Base-by-base conservation (phyloP, 2,329 filamentous ascomycete genomes). In the Pseudocercospora fuligena region DNA sequence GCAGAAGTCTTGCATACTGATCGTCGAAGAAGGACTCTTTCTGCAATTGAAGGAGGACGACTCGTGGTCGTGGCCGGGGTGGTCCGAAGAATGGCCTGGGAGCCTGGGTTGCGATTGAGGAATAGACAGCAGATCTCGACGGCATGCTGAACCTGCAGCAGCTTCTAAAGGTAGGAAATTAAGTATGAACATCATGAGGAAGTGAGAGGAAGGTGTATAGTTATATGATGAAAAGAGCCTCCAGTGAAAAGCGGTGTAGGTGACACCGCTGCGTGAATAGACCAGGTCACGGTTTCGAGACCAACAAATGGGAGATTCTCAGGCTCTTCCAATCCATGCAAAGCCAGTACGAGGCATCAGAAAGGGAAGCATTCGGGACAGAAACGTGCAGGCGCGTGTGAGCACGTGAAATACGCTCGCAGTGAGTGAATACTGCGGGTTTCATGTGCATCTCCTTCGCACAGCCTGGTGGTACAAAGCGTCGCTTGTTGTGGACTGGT, bases 1-100 rank as follows among this genome's bases (percentile, higher is more conserved):
- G 21, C 46, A 67, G 25, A 23, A 70, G 51, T 31, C 27, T 40
- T n/a, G 31, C 64, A 59, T 64, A 71, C 53, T 66, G 60, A 3
- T 71, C 63, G 46, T 71, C 65, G 47, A 67, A 73, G 56, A 60
- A 70, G 11, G 65, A 59, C 27, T 65, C 40, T 61, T 73, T 73
- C 40, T 66, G 57, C 21, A 73, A 65, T 36, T 67, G 67, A n/a
- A 73, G 68, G 21, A 73, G 27, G 31, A 63, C 54, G 54, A 73
- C 19, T 59, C 58, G 59, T 6, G 61, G 65, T 61, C 57, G 51
- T 61, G 63, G 59, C 12, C 65, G 57, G 12, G 64, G 57, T 33
- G 67, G 67, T 19, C 65, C 67, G 59, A 62, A 69, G 43, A 63
- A 64, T 46, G 67, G 67, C 21, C 60, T 56, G 25, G 61, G 23